phyloP scores from a whole-genome alignment of 2,329 filamentous ascomycete genomes.

The Colletotrichum cereale region DNA sequence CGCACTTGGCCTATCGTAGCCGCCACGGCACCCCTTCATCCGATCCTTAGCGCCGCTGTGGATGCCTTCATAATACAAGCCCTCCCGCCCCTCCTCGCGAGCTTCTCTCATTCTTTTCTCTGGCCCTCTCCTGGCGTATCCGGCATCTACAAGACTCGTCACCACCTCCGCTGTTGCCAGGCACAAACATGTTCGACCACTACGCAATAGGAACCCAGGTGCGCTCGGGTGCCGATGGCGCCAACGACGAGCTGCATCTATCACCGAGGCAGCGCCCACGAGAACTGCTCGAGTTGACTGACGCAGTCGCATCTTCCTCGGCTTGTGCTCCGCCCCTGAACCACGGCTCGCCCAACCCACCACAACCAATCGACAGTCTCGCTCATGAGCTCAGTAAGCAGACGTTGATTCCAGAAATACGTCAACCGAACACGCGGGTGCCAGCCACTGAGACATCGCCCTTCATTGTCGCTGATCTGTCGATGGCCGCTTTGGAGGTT shows the following conservation, averaged over 20 bases:
- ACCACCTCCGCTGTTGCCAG: neutral
- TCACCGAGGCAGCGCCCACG: slow-evolving; percentile 32
- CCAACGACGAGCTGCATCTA: slow-evolving; percentile 14
- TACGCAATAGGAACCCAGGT: slow-evolving; percentile 31
- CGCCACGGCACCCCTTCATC: slow-evolving; percentile 25
- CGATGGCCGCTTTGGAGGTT: slow-evolving; percentile 25
- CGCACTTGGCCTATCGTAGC: slow-evolving; percentile 32
- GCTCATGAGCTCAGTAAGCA: slow-evolving; percentile 32
- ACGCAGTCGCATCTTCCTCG: neutral
- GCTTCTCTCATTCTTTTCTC: neutral
- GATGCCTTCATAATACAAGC: slow-evolving; percentile 39
- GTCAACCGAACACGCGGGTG: neutral
- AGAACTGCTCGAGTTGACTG: slow-evolving; percentile 2
- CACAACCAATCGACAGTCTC: slow-evolving; percentile 35
- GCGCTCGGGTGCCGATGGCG: slow-evolving; percentile 15
- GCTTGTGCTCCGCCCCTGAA: neutral
- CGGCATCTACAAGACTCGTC: neutral
- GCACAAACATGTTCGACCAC: slow-evolving; percentile 31
- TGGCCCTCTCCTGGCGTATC: neutral
- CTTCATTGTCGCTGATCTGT: slow-evolving; percentile 15
- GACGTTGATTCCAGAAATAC: slow-evolving; percentile 20
- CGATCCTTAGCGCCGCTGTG: slow-evolving; percentile 26
- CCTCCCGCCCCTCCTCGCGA: slow-evolving; percentile 1
- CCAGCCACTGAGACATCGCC: neutral
- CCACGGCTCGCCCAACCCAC: neutral